Evolutionary conservation across 805 yeast species (phyloP), one percentile per base, ranked within the genome.

Genomic region (Danielozyma ontarioensis): DNA sequence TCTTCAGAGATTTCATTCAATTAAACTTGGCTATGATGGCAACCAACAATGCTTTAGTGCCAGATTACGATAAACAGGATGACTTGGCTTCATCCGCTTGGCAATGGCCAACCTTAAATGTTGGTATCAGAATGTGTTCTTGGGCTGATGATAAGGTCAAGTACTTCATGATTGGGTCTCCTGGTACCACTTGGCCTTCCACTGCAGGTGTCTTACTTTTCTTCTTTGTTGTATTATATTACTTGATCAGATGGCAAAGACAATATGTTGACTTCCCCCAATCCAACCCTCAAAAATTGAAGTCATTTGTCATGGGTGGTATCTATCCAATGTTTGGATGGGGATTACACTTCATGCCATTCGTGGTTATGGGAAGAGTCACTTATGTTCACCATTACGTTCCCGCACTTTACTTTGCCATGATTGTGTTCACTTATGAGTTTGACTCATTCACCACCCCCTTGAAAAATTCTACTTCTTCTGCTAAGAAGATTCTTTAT

Each of bases 381-480:
- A 88, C 95, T 2, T 90, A 93, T 57, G 93, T 90, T 22, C 98
- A 90, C 62, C 98, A 90, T 59, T 90, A 90, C 60, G 76, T 88
- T 45, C 98, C 98, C 11, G 96, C 97, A 1, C 72, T 89, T 42
- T 90, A 84, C 63, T 90, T 90, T 80, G 97, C 97, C 32, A 81
- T 88, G 68, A 65, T 89, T 43, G 80, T 86, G 19, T 70, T 78
- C 45, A 77, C 76, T 36, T 83, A 75, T 52, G 58, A 74, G 43
- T 61, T 81, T 29, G 86, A 81, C 41, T 58, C 62, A 25, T 49
- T 64, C 34, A 55, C 72, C 14, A 38, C 25, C 13, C 15, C 30
- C 13, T 27, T 59, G 36, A 44, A 39, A 27, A 41, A 35, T 5
- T 46, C 47, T 17, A 38, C 29, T 21, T 38, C 36, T 25, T n/a